These are phyloP conservation scores for Talaromyces albobiverticillius DNA, from an alignment of 2,329 filamentous ascomycete species.

Conservation along the genomic window DNA sequence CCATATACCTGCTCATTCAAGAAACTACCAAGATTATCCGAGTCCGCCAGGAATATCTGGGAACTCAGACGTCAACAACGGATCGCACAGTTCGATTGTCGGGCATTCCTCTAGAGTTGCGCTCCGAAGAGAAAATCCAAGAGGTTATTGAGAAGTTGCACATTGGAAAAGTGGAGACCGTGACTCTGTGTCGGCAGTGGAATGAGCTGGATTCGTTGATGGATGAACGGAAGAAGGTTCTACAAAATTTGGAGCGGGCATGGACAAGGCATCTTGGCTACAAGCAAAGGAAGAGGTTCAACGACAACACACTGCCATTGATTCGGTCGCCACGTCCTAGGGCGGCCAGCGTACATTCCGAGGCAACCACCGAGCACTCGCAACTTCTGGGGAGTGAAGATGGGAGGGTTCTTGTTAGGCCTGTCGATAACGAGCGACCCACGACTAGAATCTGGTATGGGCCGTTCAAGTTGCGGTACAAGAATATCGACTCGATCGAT, in stretches of 20 bases:
- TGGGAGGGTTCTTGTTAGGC: slow-evolving; percentile 40
- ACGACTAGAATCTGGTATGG: slow-evolving; percentile 76
- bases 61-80: slow-evolving; percentile 90
- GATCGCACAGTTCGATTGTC: slow-evolving; percentile 91
- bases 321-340: slow-evolving; percentile 46
- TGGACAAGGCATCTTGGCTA: slow-evolving; percentile 76
- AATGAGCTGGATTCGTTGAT: slow-evolving; percentile 73
- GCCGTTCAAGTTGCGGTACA: slow-evolving; percentile 66
- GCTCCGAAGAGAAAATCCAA: slow-evolving; percentile 79
- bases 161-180: slow-evolving; percentile 85
- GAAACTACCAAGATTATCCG: slow-evolving; percentile 84
- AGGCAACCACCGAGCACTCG: slow-evolving; percentile 57
- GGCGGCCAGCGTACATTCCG: slow-evolving; percentile 25
- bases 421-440: slow-evolving; percentile 55
- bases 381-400: slow-evolving; percentile 54
- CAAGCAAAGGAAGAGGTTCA: slow-evolving; percentile 47
- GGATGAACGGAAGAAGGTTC: slow-evolving; percentile 59
- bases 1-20: slow-evolving; percentile 75
- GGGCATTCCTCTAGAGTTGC: slow-evolving; percentile 75
- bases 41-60: slow-evolving; percentile 84
- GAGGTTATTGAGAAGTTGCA: slow-evolving; percentile 81
- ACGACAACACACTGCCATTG: slow-evolving; percentile 45
- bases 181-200: slow-evolving; percentile 87
- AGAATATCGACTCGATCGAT: slow-evolving; percentile 83
- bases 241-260: slow-evolving; percentile 75